These are phyloP conservation scores for Globisporangium radiosum DNA, from an alignment of 352 stramenopile species.

Conservation along the genomic window DNA sequence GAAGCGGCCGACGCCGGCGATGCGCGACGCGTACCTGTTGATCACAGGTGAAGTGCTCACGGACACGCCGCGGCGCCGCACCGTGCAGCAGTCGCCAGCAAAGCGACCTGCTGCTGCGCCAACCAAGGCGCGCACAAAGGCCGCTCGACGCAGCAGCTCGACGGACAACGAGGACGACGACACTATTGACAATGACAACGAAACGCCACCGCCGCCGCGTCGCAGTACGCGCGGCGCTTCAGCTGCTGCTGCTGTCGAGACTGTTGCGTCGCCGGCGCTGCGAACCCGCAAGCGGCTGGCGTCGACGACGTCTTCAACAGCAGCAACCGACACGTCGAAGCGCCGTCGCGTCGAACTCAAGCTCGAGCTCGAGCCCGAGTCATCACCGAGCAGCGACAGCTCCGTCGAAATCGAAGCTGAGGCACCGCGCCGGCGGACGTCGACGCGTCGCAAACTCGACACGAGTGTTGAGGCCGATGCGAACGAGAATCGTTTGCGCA, in stretches of 20 bases:
- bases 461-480: not conserved
- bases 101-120: slow-evolving; percentile 2
- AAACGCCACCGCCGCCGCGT: slow-evolving; percentile 8
- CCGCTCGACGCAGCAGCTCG: not conserved
- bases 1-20: slow-evolving; percentile 52
- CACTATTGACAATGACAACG: slow-evolving; percentile 5
- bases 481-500: no score
- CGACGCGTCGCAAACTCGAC: slow-evolving; percentile 3
- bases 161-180: not conserved
- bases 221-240: slow-evolving; percentile 7
- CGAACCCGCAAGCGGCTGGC: slow-evolving; percentile 6
- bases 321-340: slow-evolving; percentile 6
- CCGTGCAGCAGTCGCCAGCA: slow-evolving; percentile 11
- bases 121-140: slow-evolving; percentile 2
- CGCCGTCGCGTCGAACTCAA: slow-evolving; percentile 15
- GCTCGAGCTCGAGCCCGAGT: slow-evolving; percentile 6
- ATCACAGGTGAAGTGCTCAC: slow-evolving; percentile 51
- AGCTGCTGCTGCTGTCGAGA: not conserved
- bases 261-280: not conserved
- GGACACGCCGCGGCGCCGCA: slow-evolving; percentile 37
- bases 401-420: not conserved
- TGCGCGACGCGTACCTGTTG: slow-evolving; percentile 63
- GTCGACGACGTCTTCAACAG: not conserved
- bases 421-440: not conserved
- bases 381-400: slow-evolving; percentile 8